A percentile compares a stretch with the other conserved stretches of the same genome.
These are phyloP conservation scores for Striga asiatica DNA, from an alignment of 257 asterid species.

Conservation along the genomic window DNA sequence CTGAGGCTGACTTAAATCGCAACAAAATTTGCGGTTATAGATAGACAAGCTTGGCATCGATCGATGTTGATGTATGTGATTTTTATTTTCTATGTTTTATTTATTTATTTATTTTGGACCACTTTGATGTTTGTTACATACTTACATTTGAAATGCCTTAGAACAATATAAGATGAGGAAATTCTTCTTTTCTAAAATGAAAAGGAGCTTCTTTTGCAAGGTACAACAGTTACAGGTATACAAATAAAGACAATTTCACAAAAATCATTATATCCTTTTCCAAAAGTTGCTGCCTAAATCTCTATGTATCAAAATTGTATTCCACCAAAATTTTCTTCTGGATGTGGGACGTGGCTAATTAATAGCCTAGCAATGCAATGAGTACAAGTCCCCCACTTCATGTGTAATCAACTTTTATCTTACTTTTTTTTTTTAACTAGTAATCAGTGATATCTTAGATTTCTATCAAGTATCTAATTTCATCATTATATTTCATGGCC, in stretches of 20 bases:
- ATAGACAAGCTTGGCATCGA: too few relatives aligned
- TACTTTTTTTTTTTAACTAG: not conserved
- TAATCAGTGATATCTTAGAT: too few relatives aligned
- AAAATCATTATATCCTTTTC: conserved; percentile 7
- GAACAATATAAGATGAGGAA: too few relatives aligned
- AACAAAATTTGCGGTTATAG: too few relatives aligned
- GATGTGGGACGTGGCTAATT: conserved; percentile 3
- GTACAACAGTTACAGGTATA: not conserved
- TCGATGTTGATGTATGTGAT: too few relatives aligned
- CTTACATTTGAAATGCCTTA: too few relatives aligned
- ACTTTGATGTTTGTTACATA: too few relatives aligned
- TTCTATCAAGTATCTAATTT: too few relatives aligned
- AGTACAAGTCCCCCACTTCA: not conserved
- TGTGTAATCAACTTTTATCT: not conserved
- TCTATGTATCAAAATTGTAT: not conserved
- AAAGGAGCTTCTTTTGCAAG: not conserved
- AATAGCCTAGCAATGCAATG: not conserved
- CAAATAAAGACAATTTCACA: conserved; percentile 13
- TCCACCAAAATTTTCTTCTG: not conserved
- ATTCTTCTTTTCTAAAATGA: not conserved
- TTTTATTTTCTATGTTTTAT: too few relatives aligned
- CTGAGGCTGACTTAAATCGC: too few relatives aligned
- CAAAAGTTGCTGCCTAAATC: conserved; percentile 9
- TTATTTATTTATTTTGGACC: too few relatives aligned
- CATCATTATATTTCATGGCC: too few relatives aligned